Percentiles rank a stretch among this genome's conserved stretches.
phyloP scores from a whole-genome alignment of 176 grass and related monocot species.

The Oryza glaberrima region DNA sequence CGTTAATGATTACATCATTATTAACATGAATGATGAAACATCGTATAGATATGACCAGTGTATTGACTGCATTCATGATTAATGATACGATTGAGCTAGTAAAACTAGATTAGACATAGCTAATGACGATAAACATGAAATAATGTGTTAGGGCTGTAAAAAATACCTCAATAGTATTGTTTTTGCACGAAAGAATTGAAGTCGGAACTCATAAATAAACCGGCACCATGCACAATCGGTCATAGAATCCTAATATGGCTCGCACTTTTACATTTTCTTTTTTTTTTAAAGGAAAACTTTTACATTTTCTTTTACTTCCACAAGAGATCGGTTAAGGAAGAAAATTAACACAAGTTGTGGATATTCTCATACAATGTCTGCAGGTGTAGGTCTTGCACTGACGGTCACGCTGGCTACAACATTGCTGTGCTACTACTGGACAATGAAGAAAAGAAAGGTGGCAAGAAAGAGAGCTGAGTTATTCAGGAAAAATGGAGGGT shows the following conservation, averaged over 20 bases:
- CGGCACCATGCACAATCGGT: background rate
- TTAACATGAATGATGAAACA: background rate
- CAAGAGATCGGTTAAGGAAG: background rate
- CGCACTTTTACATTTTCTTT: background rate
- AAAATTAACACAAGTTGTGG: background rate
- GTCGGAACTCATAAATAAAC: background rate
- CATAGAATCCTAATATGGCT: background rate
- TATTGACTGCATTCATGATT: background rate
- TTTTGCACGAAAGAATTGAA: background rate
- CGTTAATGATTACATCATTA: background rate
- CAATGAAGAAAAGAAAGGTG: constrained; percentile 27
- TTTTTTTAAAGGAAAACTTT: background rate
- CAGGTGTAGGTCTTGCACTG: constrained; percentile 46
- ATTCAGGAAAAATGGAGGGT: constrained; percentile 60
- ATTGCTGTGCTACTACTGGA: constrained; percentile 24
- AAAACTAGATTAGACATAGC: background rate
- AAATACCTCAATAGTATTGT: background rate
- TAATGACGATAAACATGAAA: background rate
- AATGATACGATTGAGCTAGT: background rate
- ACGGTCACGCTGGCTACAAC: background rate
- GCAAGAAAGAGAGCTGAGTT: constrained; percentile 36
- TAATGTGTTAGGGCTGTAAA: background rate
- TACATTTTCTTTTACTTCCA: background rate
- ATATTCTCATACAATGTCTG: background rate
- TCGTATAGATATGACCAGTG: background rate